Percentiles rank a stretch among this genome's conserved stretches.
Evolutionary conservation across 2,329 filamentous ascomycete species (phyloP).

Genomic region (Zymoseptoria pseudotritici): DNA sequence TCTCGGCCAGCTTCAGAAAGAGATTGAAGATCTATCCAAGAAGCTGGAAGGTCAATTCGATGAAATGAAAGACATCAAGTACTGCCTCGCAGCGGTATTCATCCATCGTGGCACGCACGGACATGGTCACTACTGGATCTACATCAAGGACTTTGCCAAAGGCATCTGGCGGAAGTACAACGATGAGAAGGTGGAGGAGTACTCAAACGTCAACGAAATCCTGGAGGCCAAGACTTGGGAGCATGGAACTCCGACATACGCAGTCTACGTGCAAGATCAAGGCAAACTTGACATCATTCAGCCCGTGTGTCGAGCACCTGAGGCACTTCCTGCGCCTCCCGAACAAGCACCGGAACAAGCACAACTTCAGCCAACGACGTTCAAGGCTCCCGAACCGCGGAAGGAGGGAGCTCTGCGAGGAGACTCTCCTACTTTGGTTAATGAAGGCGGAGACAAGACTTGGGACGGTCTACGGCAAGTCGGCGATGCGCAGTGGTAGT

Average conservation of each 20-base stretch:
- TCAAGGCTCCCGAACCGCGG: background rate
- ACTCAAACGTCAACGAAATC: constrained; percentile 51
- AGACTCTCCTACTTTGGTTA: background rate
- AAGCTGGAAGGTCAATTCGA: constrained; percentile 54
- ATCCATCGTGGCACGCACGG: constrained; percentile 65
- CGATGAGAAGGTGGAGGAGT: constrained; percentile 69
- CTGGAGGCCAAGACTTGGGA: constrained; percentile 56
- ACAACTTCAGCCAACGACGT: background rate
- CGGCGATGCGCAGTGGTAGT: background rate
- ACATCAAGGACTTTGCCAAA: constrained; percentile 81
- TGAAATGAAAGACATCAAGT: constrained; percentile 58
- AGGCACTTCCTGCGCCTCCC: constrained; percentile 4
- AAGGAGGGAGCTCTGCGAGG: background rate
- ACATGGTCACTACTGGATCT: constrained; percentile 91
- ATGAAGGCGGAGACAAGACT: background rate
- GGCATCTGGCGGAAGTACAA: constrained; percentile 90
- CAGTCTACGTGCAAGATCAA: constrained; percentile 71
- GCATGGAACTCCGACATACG: constrained; percentile 70
- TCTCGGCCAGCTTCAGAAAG: constrained; percentile 32
- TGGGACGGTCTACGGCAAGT: constrained; percentile 4
- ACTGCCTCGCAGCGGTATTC: constrained; percentile 84
- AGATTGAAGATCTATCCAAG: constrained; percentile 42
- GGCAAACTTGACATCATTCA: constrained; percentile 53
- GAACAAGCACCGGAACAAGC: constrained; percentile 2
- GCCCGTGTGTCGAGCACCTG: constrained; percentile 28